Evolutionary conservation across 1,284 basidiomycete species (phyloP), one percentile per base, ranked within the genome.

Genomic region (Rhodotorula sp.): DNA sequence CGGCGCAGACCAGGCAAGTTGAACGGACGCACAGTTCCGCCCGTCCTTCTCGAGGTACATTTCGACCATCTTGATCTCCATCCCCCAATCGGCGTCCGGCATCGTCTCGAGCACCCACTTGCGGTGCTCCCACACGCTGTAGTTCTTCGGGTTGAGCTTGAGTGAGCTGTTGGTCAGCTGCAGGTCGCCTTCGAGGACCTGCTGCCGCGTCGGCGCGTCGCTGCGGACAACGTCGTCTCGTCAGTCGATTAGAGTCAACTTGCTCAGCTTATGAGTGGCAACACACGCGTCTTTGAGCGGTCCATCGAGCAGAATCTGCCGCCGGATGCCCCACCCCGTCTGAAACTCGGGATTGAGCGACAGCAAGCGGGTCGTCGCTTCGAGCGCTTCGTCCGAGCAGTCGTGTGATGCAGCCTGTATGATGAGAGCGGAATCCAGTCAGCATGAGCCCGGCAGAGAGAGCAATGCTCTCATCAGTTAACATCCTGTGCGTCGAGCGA

Each of bases 41-140:
- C 92, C 85, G 82, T 97, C 94, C 4, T 85, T 87, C 75, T 94
- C 88, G 17, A 97, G 87, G 87, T 96, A 91, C 83, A 89, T 91
- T 82, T 97, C 93, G 9, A 93, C 90, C 21, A 95, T 87, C 76
- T 85, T 87, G 48, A 97, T 81, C 80, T 97, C 94, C 73, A 85
- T 88, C 59, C 89, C 86, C 95, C 95, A 97, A 67, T 83, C 83
- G 0, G 90, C 92, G 0, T 90, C 83, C 0, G 93, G 92, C 23
- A 95, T 86, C 65, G 90, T 87, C 80, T 91, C 89, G 7, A 97
- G 86, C 78, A 93, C 93, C 95, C 95, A 97, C 78, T 89, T 86
- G 48, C 94, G 88, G 78, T 97, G 93, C 79, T 93, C 96, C 95
- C 94, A 97, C 74, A 97, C 93, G 89, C 91, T 93, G 81, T 97